A percentile compares a stretch with the other conserved stretches of the same genome.
These are phyloP conservation scores for Conidiobolus coronatus DNA, from an alignment of 371 early-diverging fungal species.

Conservation along the genomic window DNA sequence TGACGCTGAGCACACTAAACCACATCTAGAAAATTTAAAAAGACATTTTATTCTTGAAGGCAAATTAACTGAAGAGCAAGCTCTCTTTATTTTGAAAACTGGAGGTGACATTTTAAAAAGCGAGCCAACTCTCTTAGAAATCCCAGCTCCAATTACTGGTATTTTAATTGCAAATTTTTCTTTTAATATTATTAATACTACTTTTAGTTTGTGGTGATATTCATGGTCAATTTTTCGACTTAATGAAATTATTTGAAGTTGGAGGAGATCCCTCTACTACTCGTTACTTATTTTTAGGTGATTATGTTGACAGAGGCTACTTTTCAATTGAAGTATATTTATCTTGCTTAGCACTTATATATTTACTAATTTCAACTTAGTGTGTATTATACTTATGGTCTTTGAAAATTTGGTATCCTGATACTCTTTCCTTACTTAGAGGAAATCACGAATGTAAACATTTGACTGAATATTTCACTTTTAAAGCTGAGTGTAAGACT, in stretches of 20 bases:
- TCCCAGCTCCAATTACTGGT: conserved; percentile 81
- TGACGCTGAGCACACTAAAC: conserved; percentile 39
- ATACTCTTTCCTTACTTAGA: conserved; percentile 73
- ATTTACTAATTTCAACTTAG: conserved; percentile 12
- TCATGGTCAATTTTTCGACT: conserved; percentile 97
- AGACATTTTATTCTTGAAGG: conserved; percentile 81
- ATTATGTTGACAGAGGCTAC: conserved; percentile 97
- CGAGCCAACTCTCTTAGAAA: conserved; percentile 68
- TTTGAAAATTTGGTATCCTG: conserved; percentile 82
- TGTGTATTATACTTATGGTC: conserved; percentile 77
- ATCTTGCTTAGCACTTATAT: not conserved
- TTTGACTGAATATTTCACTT: conserved; percentile 95
- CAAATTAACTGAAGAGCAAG: conserved; percentile 75
- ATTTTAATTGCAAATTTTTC: not conserved
- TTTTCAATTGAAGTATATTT: conserved; percentile 57
- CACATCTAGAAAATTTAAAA: conserved; percentile 58
- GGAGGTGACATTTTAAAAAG: conserved; percentile 45
- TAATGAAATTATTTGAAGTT: conserved; percentile 95
- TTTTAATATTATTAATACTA: conserved; percentile 1
- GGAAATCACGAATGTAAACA: conserved; percentile 98
- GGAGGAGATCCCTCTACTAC: conserved; percentile 83
- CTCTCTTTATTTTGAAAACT: conserved; percentile 49
- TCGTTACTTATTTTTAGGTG: conserved; percentile 82
- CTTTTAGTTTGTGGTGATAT: conserved; percentile 89
- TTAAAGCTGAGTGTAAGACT: conserved; percentile 77